These are phyloP conservation scores for Suhomyces anneliseae DNA, from an alignment of 1,139 yeast species.

Conservation along the genomic window DNA sequence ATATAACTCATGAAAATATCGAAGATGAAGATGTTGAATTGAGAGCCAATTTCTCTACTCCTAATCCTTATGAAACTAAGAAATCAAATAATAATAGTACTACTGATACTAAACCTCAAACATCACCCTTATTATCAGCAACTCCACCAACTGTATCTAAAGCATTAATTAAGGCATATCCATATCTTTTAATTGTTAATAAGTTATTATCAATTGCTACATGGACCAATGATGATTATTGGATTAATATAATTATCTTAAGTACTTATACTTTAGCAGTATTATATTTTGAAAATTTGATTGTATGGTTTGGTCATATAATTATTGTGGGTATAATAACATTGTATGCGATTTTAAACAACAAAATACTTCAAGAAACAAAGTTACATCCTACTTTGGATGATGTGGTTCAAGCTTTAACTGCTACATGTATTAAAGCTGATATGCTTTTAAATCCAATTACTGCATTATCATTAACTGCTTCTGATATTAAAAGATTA, in stretches of 20 bases:
- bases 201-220: conserved; percentile 70
- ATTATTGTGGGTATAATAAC: conserved; percentile 67
- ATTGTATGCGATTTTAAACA: conserved; percentile 62
- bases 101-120: conserved; percentile 36
- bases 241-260: conserved; percentile 69
- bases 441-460: conserved; percentile 79
- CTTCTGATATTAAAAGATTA: conserved; percentile 76
- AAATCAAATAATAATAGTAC: background rate
- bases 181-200: conserved; percentile 73
- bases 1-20: conserved; percentile 7
- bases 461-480: conserved; percentile 65
- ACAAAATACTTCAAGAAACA: conserved; percentile 51
- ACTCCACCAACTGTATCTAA: conserved; percentile 93
- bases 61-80: conserved; percentile 7
- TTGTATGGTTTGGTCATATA: conserved; percentile 80
- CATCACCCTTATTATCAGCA: conserved; percentile 68
- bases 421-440: conserved; percentile 72
- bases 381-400: conserved; percentile 78
- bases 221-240: conserved; percentile 87
- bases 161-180: conserved; percentile 78
- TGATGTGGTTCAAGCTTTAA: conserved; percentile 79
- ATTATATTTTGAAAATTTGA: conserved; percentile 69
- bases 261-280: conserved; percentile 59
- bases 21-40: conserved; percentile 16
- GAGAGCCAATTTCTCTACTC: conserved; percentile 15